Base-by-base conservation (phyloP, 495 filamentous ascomycete genomes). In the Neurospora terricola region DNA sequence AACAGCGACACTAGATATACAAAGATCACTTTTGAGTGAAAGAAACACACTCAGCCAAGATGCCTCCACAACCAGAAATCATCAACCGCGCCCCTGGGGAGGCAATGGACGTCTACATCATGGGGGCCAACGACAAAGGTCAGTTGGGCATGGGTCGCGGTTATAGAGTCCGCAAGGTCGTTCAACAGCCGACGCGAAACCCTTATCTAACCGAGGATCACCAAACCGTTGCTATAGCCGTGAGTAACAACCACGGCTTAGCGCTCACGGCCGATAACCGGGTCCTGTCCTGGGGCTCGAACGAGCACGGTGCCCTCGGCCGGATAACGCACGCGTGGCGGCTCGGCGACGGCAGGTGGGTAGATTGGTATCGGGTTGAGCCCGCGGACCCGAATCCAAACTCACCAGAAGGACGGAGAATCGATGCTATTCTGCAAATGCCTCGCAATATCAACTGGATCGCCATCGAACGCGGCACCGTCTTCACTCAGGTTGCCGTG, bases 221-320 rank as follows among this genome's bases (percentile, higher is more conserved):
- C 42, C 84, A 91, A 21, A 85, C 92, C 37, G 89, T 92, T 30
- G 83, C 87, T 40, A 76, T 93, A 10, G 87, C 89, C 45, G 83
- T 86, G 62, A 91, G 91, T 34, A 90, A 89, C 38, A 91, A 92
- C 88, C 91, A 93, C 73, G 83, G 82, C 59, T 82, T 88, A 71
- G 90, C 88, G 10, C 83, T 93, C 3, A 92, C 91, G 14, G 78
- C 85, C 9, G 88, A 92, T 74, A 90, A 90, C 77, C 84, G 84
- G 75, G 87, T 93, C 69, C 81, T 90, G 40, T 91, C 90, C 3
- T 93, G 91, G 91, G 91, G 91, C 73, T 89, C 91, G 72, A 93
- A 92, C 74, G 88, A 91, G 74, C 84, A 91, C 72, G 87, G 87
- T 66, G 90, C 90, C 36, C 84, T 93, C 18, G 91, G 91, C 12